Conservation (phyloP, 164 flowering plant genomes). For the Umbilicus rupestris region DNA sequence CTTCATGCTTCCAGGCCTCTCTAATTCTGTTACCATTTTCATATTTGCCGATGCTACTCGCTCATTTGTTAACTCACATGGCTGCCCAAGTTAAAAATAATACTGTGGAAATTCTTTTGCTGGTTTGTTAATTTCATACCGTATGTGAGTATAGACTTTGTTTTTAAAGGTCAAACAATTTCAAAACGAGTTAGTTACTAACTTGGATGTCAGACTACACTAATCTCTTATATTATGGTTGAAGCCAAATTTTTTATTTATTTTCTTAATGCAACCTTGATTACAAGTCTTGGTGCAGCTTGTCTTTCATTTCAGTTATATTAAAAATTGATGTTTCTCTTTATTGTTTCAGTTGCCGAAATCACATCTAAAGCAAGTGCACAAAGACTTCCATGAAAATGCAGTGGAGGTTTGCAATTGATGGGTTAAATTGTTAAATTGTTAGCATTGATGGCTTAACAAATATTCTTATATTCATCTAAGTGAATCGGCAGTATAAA, state of each 20-base stretch:
- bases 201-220: too few species aligned
- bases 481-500: not conserved
- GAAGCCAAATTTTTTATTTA: too few species aligned
- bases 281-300: not conserved
- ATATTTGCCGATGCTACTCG: not conserved
- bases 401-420: conserved; percentile 52
- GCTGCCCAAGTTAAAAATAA: not conserved
- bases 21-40: not conserved
- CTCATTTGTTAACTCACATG: too few species aligned
- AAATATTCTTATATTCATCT: not conserved
- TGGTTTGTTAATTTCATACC: too few species aligned
- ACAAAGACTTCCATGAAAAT: conserved; percentile 68
- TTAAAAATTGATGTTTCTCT: conserved; percentile 6
- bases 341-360: conserved; percentile 60
- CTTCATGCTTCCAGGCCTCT: not conserved
- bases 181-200: too few species aligned
- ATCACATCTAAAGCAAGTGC: conserved; percentile 64
- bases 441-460: not conserved
- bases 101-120: too few species aligned
- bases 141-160: too few species aligned
- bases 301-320: not conserved
- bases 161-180: too few species aligned
- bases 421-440: not conserved
- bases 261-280: too few species aligned
- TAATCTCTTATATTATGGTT: too few species aligned